Conservation (phyloP, 768 basidiomycete species). For the Psilocybe sp. region DNA sequence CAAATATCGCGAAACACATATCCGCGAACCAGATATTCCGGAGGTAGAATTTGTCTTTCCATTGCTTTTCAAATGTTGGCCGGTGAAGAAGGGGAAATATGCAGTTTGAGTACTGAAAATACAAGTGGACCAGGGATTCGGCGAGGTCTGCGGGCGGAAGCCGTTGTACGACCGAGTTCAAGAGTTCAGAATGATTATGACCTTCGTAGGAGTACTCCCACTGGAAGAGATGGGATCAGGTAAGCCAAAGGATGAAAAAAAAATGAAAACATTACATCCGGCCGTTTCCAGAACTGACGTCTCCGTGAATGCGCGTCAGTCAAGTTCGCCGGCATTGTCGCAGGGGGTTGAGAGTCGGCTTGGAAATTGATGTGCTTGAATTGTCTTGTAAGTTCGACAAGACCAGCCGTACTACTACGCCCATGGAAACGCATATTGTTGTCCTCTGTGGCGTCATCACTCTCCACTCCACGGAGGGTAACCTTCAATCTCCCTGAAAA, state of each 20-base stretch:
- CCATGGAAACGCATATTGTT: conserved; percentile 58
- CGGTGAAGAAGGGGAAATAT: conserved; percentile 69
- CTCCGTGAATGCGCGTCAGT: conserved; percentile 30
- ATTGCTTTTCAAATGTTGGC: conserved; percentile 65
- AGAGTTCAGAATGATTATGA: conserved; percentile 28
- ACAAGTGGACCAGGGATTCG: conserved; percentile 57
- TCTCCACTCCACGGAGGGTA: conserved; percentile 33
- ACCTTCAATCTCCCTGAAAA: conserved; percentile 33
- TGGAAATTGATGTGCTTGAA: conserved; percentile 50
- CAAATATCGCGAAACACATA: conserved; percentile 63
- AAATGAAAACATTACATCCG: conserved; percentile 27
- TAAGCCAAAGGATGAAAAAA: not conserved
- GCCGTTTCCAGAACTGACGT: conserved; percentile 55
- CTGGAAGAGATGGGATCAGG: conserved; percentile 26
- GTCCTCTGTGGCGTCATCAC: conserved; percentile 24
- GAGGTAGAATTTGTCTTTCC: conserved; percentile 49
- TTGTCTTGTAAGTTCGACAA: conserved; percentile 52
- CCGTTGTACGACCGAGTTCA: conserved; percentile 30
- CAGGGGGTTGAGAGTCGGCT: conserved; percentile 11
- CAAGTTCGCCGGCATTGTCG: conserved; percentile 18
- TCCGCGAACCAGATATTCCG: conserved; percentile 58
- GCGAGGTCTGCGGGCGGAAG: conserved; percentile 69
- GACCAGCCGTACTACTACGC: conserved; percentile 53
- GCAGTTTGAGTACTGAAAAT: conserved; percentile 60
- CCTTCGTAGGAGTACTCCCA: conserved; percentile 62